Conservation (phyloP, 192 early-diverging fungal species). For the Paraglomus brasilianum region DNA sequence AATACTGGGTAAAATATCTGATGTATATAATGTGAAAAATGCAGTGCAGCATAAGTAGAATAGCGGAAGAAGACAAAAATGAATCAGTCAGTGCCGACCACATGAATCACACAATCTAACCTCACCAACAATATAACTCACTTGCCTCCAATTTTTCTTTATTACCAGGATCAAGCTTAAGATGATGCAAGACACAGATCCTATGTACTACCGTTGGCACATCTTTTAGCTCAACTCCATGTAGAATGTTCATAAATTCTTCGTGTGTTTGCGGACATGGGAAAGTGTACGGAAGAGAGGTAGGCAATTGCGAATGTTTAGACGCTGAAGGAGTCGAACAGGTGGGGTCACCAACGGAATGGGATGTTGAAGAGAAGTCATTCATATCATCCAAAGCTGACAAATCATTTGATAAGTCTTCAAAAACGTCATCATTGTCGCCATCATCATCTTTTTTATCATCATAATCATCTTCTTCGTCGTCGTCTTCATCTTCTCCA, state of each 20-base stretch:
- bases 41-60: background rate
- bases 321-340: conserved; percentile 34
- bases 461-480: conserved; percentile 36
- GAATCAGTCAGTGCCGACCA: too few species aligned
- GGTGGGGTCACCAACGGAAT: conserved; percentile 30
- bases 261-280: conserved; percentile 70
- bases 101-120: too few species aligned
- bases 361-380: conserved; percentile 34
- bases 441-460: conserved; percentile 41
- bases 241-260: conserved; percentile 67
- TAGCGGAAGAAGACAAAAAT: background rate
- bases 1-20: conserved; percentile 61
- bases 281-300: conserved; percentile 80
- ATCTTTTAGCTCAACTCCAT: conserved; percentile 63
- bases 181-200: conserved; percentile 80
- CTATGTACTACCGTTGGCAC: conserved; percentile 74
- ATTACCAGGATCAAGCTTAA: conserved; percentile 81
- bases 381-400: conserved; percentile 50
- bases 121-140: conserved; percentile 30
- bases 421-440: conserved; percentile 37
- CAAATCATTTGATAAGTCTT: conserved; percentile 38
- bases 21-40: background rate
- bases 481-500: conserved; percentile 42
- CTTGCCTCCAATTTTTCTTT: conserved; percentile 63
- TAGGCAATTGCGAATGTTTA: conserved; percentile 38